Base-by-base conservation (phyloP, 1,284 basidiomycete species). In the Albatrellus sp. region DNA sequence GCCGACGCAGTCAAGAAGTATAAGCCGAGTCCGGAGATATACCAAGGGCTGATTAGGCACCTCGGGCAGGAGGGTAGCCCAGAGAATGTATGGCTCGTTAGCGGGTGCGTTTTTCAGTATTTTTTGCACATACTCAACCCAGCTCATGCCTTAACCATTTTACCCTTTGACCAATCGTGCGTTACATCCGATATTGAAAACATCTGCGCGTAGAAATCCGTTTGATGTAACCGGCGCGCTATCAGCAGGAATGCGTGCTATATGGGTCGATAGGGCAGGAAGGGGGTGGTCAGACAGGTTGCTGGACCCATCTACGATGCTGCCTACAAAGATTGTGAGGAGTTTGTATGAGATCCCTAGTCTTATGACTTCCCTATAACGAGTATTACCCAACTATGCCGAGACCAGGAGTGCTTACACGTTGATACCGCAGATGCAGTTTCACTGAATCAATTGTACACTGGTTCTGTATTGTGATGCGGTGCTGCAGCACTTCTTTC, bases 181-280 rank as follows among this genome's bases (percentile, higher is more conserved):
- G 34, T 10, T 19, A 17, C 20, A 29, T 37, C 5, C n/a, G 35
- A 24, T 40, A 20, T 19, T 24, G 38, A 11, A 20, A 12, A 19
- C 16, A 5, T 2, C 9, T 29, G 38, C n/a, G 12, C 38, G 12
- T 40, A 62, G 60, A 28, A 63, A 62, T 46, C 60, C 61, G 9
- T 63, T 63, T 47, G 61, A 63, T 47, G 54, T 62, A 13, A 55
- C 55, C n/a, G 61, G 60, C 11, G 60, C 61, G 9, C 54, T 57
- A 28, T 44, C 43, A 12, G 49, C 50, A 11, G 61, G 61, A 2
- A 36, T 62, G 40, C 50, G 54, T 17, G 57, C 60, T 3, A 52
- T 63, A 20, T 63, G 60, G 60, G 53, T 63, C 20, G 59, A 63
- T 45, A 45, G 60, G 11, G 46, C 47, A 12, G 48, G 49, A 7